These are phyloP conservation scores for Diaporthe vexans DNA, from an alignment of 2,329 filamentous ascomycete genomes.

Conservation along the genomic window DNA sequence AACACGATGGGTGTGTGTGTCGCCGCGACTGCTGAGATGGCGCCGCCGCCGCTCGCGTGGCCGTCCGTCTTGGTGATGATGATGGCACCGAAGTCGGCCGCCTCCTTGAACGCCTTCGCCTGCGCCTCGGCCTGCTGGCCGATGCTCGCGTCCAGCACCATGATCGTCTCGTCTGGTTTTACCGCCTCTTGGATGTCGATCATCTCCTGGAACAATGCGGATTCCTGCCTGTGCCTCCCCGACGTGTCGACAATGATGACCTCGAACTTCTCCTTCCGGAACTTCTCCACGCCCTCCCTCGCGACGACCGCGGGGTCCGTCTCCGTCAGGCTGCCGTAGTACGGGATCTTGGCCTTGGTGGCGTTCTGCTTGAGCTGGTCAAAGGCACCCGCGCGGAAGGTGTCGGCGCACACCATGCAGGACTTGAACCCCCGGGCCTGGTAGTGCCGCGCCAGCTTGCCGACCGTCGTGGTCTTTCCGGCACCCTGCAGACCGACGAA, in stretches of 20 bases:
- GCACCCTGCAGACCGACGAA: conserved; percentile 98
- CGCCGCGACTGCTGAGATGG: conserved; percentile 96
- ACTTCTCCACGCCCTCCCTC: conserved; percentile 96
- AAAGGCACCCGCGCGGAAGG: conserved; percentile 97
- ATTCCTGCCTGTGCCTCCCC: conserved; percentile 93
- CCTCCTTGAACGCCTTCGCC: conserved; percentile 96
- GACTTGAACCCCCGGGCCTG: conserved; percentile 93
- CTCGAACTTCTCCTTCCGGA: conserved; percentile 98
- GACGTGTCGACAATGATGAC: conserved; percentile 99
- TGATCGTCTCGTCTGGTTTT: conserved; percentile 94
- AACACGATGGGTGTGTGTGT: conserved; percentile 98
- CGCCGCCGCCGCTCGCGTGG: conserved; percentile 94
- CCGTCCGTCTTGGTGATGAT: conserved; percentile 99
- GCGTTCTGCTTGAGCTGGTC: conserved; percentile 99
- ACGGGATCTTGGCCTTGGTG: conserved; percentile 98
- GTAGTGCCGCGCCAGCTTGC: conserved; percentile 95
- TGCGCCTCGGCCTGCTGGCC: conserved; percentile 96
- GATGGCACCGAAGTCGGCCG: conserved; percentile 96
- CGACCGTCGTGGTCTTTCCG: conserved; percentile 98
- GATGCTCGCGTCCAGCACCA: conserved; percentile 97
- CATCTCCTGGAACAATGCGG: conserved; percentile 97
- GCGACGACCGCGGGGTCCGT: conserved; percentile 95
- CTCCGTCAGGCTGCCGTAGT: conserved; percentile 96
- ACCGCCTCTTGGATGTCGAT: conserved; percentile 94
- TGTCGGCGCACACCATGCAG: conserved; percentile 96